Conservation (phyloP, 108 stramenopile species). For the Nannochloropsis granulata region DNA sequence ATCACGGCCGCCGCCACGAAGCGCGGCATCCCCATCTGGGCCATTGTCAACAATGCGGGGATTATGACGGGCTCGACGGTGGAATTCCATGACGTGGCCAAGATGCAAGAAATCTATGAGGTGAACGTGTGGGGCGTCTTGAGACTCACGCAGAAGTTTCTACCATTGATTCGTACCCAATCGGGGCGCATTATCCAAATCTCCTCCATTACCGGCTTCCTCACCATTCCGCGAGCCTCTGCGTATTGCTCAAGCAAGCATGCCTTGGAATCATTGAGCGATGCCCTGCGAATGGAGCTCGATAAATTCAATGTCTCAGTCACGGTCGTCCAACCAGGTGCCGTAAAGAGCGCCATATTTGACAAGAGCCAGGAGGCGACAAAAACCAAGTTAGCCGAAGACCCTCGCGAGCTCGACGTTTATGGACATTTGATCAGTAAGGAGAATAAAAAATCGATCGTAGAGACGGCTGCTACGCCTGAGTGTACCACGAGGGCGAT, state of each 20-base stretch:
- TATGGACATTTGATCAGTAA: neutral
- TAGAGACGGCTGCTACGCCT: neutral
- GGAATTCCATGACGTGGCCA: neutral
- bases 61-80: neutral
- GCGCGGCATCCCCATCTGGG: neutral
- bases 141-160: neutral
- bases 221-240: neutral
- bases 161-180: neutral
- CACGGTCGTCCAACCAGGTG: neutral
- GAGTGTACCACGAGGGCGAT: neutral
- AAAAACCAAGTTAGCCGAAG: neutral
- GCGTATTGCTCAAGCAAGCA: neutral
- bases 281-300: neutral
- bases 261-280: neutral
- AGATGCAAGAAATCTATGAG: neutral
- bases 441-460: neutral
- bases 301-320: neutral
- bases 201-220: neutral
- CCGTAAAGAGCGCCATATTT: neutral
- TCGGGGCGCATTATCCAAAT: neutral
- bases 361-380: neutral
- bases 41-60: neutral
- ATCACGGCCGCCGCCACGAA: neutral
- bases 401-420: neutral
- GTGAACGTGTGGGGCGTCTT: neutral